A percentile compares a stretch with the other conserved stretches of the same genome.
phyloP scores from a whole-genome alignment of 2,329 filamentous ascomycete species.

The Calonectria pseudoturangicola region DNA sequence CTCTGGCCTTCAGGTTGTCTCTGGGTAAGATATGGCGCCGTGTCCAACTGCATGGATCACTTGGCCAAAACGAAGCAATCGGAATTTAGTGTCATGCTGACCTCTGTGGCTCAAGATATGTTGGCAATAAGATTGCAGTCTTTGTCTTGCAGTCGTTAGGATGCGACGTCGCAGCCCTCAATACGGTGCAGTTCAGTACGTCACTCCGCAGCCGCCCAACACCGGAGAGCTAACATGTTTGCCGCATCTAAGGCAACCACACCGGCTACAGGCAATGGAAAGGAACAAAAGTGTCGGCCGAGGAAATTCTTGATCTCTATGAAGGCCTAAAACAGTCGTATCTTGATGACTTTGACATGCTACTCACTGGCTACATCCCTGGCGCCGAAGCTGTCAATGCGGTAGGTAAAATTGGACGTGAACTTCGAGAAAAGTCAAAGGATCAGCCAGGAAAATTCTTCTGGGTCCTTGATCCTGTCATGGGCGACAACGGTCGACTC shows the following conservation, averaged over 20 bases:
- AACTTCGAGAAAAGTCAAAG: conserved; percentile 81
- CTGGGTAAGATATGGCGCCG: conserved; percentile 47
- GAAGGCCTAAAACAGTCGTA: conserved; percentile 88
- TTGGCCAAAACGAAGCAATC: background rate
- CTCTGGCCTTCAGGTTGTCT: conserved; percentile 51
- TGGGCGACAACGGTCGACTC: conserved; percentile 95
- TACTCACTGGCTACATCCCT: conserved; percentile 96
- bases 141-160: conserved; percentile 95
- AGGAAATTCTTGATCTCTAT: conserved; percentile 90
- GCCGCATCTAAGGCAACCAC: conserved; percentile 84
- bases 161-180: conserved; percentile 94
- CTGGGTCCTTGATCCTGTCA: conserved; percentile 98
- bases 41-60: background rate
- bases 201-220: conserved; percentile 39
- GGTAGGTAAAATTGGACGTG: conserved; percentile 88
- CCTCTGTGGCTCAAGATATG: conserved; percentile 78
- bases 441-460: conserved; percentile 86
- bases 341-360: conserved; percentile 92
- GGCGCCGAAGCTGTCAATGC: conserved; percentile 89
- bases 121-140: conserved; percentile 97
- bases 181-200: conserved; percentile 98
- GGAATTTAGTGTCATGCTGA: conserved; percentile 9
- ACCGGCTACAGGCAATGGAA: conserved; percentile 93
- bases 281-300: conserved; percentile 86
- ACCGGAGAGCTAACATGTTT: conserved; percentile 26